phyloP scores from a whole-genome alignment of 805 yeast species.

The Cyberlindnera americana region DNA sequence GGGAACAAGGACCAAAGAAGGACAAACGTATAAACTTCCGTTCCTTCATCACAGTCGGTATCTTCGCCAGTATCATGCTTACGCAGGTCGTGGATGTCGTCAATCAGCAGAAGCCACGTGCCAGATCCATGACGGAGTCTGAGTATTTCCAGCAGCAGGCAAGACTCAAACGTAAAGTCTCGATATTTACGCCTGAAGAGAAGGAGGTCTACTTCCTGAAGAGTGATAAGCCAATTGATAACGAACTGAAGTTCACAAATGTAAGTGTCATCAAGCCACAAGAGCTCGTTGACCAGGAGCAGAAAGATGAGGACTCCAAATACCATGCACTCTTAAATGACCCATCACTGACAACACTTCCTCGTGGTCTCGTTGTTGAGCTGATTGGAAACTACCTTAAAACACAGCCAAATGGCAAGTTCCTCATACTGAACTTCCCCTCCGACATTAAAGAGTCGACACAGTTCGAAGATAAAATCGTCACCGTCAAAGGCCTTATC shows the following conservation, averaged over 20 bases:
- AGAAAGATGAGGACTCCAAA: slow-evolving; percentile 39
- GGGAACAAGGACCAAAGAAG: slow-evolving; percentile 6
- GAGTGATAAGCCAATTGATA: slow-evolving; percentile 11
- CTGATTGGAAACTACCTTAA: slow-evolving; percentile 31
- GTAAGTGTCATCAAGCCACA: slow-evolving; percentile 43
- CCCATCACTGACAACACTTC: slow-evolving; percentile 28
- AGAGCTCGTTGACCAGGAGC: slow-evolving; percentile 44
- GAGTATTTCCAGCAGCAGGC: slow-evolving; percentile 43
- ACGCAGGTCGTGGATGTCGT: slow-evolving; percentile 36
- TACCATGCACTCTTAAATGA: slow-evolving; percentile 50
- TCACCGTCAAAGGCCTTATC: slow-evolving; percentile 41
- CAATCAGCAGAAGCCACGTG: slow-evolving; percentile 32
- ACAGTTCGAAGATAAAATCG: slow-evolving; percentile 68
- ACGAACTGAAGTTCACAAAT: slow-evolving; percentile 4
- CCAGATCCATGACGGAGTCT: slow-evolving; percentile 30
- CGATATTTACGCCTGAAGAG: slow-evolving; percentile 39
- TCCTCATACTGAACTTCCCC: slow-evolving; percentile 58
- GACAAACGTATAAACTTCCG: slow-evolving; percentile 36
- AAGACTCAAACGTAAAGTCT: slow-evolving; percentile 48
- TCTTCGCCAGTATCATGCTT: slow-evolving; percentile 43
- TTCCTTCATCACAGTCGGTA: slow-evolving; percentile 39
- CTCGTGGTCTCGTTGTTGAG: slow-evolving; percentile 34
- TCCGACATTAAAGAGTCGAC: slow-evolving; percentile 60
- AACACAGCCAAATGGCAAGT: slow-evolving; percentile 29
- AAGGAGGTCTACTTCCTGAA: slow-evolving; percentile 41